Evolutionary conservation across 495 filamentous ascomycete genomes (phyloP), one percentile per base, ranked within the genome.

Genomic region (Aspergillus leporis): DNA sequence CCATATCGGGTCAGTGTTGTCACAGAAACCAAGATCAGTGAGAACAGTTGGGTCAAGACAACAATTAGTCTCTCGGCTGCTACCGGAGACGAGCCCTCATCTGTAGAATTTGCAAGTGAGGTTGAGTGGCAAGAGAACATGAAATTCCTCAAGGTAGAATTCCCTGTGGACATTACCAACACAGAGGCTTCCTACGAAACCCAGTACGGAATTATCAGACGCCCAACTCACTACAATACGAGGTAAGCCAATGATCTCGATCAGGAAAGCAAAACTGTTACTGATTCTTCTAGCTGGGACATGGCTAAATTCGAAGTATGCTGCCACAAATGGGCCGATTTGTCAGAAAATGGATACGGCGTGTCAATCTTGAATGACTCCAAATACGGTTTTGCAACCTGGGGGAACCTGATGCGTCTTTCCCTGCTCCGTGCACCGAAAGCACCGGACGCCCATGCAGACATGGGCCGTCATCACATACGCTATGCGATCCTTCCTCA

Each of bases 231-330:
- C 76, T 96, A 94, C 78, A 96, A 97, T 74, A 96, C 92, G 19
- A 83, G 76, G 81, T 84, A 77, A 71, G 69, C 76, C 8, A 41
- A 14, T 31, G 0, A 53, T 18, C 13, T 51, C 34, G 0, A 28
- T 1, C 8, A 32, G 12, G 0, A 31, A 10, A 65, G 59, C n/a
- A 64, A 58, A 53, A 40, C 58, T 32, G n/a, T 51, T 22, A 63
- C 66, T 66, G 50, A 65, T 36, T 53, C 1, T 10, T 54, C 3
- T 38, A 89, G 84, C 70, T 98, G 94, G 94, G 94, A 98, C 64
- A 97, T 96, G 93, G 94, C 94, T 65, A 97, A 97, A 67, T 98
- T 98, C 65, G 94, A 98, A 77, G 94, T 98, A 45, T 97, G 93
- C 83, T 93, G 90, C 72, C 94, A 98, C 77, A 93, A 91, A 71